Base-by-base conservation (phyloP, 1,139 yeast species). In the Candida sojae region DNA sequence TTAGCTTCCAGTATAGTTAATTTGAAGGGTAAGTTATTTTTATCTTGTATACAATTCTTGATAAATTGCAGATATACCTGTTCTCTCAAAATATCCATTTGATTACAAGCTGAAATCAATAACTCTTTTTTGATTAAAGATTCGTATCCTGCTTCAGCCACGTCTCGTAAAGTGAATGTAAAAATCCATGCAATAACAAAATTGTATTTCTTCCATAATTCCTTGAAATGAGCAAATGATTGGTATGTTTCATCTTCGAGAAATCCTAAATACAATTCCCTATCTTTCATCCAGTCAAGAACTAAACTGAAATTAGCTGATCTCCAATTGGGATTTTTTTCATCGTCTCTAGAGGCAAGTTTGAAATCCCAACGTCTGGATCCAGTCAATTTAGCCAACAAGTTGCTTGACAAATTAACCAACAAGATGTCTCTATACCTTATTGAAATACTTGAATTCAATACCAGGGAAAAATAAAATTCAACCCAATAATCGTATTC, bases 131-230 rank as follows among this genome's bases (percentile, higher is more conserved):
- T 43, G 8, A 42, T 17, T 10, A 12, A 5, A 1, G 42, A 29
- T 11, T 38, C 38, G n/a, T 35, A 38, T 6, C 39, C 39, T 7
- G 9, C 33, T 2, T 39, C 39, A 8, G 30, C 32, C 6, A 35
- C 36, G 32, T 48, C 48, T 13, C 43, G 30, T 28, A 51, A 43
- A 1, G 39, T 39, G 10, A 47, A n/a, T 7, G 43, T 13, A 12
- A 65, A 48, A 13, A 61, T 31, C 67, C 67, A 62, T 39, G 55
- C 60, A 8, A 65, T 47, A 9, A 60, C 47, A 45, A 59, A 62
- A 32, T 58, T 61, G 8, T 60, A 46, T 50, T 61, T 66, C 38
- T 50, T 44, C 71, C 71, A 67, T 4, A 47, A 41, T 43, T 58
- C 61, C 8, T 50, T 47, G 40, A 65, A 65, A n/a, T 57, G 57